Conservation (phyloP, 805 yeast species). For the Kodamaea neixiangensis region DNA sequence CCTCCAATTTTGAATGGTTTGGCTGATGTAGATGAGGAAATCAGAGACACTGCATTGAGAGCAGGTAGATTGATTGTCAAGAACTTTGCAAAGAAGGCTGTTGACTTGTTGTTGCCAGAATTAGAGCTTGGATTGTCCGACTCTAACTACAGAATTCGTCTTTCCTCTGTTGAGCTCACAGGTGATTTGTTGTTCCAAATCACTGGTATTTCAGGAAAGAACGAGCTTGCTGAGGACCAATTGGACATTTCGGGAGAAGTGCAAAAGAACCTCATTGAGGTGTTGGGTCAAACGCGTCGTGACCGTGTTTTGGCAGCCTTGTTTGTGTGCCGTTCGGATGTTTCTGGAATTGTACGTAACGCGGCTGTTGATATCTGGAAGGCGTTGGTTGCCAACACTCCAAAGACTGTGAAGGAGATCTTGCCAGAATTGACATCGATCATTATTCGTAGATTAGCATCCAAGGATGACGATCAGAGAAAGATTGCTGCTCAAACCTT, state of each 20-base stretch:
- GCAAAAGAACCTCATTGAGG: slow-evolving; percentile 65
- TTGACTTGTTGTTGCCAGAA: slow-evolving; percentile 91
- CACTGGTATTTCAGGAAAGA: slow-evolving; percentile 82
- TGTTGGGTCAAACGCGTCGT: slow-evolving; percentile 85
- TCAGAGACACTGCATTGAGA: slow-evolving; percentile 85
- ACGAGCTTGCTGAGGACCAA: slow-evolving; percentile 62
- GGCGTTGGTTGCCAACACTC: slow-evolving; percentile 93
- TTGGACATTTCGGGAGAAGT: slow-evolving; percentile 51
- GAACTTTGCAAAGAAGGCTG: slow-evolving; percentile 89
- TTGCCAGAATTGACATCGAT: slow-evolving; percentile 78
- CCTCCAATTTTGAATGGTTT: slow-evolving; percentile 91
- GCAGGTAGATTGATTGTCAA: slow-evolving; percentile 91
- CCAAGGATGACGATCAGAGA: slow-evolving; percentile 76
- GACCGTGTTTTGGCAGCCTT: slow-evolving; percentile 83
- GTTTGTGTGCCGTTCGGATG: slow-evolving; percentile 92
- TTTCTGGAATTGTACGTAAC: slow-evolving; percentile 80
- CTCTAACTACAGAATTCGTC: slow-evolving; percentile 78
- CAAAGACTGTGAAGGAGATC: slow-evolving; percentile 90
- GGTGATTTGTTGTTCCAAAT: slow-evolving; percentile 94
- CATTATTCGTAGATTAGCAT: slow-evolving; percentile 80
- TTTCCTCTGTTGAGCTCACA: slow-evolving; percentile 90
- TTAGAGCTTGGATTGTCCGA: slow-evolving; percentile 87
- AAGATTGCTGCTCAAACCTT: slow-evolving; percentile 89
- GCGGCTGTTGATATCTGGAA: slow-evolving; percentile 96
- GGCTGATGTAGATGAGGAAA: slow-evolving; percentile 85